These are phyloP conservation scores for Syzygium oleosum DNA, from an alignment of 345 rosid species.

Conservation along the genomic window DNA sequence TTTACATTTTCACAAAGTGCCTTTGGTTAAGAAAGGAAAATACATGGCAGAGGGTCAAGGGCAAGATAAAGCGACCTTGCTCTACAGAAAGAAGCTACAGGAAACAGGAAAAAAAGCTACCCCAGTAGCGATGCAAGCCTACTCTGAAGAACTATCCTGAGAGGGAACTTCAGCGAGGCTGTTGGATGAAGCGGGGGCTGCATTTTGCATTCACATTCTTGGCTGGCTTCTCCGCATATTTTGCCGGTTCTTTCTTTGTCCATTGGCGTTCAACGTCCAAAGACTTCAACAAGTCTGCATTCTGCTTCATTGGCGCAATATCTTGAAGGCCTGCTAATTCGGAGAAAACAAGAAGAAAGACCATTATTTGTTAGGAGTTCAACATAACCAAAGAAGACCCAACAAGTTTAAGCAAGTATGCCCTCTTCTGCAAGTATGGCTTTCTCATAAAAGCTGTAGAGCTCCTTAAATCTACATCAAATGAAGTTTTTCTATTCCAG, in stretches of 20 bases:
- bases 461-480: background rate
- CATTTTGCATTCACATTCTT: slow-evolving; percentile 27
- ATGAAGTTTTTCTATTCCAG: background rate
- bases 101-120: background rate
- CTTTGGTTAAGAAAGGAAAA: slow-evolving; percentile 13
- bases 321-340: slow-evolving; percentile 18
- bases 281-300: background rate
- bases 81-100: slow-evolving; percentile 21
- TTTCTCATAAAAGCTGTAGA: background rate
- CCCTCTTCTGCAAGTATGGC: background rate
- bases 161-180: slow-evolving; percentile 34
- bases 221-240: slow-evolving; percentile 38
- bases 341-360: background rate
- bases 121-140: background rate
- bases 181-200: slow-evolving; percentile 47
- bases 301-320: slow-evolving; percentile 15
- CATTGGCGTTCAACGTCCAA: slow-evolving; percentile 4
- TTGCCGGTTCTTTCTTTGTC: slow-evolving; percentile 12
- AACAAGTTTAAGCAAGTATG: background rate
- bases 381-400: background rate
- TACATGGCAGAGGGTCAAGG: slow-evolving; percentile 29
- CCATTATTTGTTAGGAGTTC: background rate
- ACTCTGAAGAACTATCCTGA: background rate
- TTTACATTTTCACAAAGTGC: slow-evolving; percentile 11
- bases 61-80: slow-evolving; percentile 26